These are phyloP conservation scores for Reutealis trisperma DNA, from an alignment of 345 rosid species.

Conservation along the genomic window DNA sequence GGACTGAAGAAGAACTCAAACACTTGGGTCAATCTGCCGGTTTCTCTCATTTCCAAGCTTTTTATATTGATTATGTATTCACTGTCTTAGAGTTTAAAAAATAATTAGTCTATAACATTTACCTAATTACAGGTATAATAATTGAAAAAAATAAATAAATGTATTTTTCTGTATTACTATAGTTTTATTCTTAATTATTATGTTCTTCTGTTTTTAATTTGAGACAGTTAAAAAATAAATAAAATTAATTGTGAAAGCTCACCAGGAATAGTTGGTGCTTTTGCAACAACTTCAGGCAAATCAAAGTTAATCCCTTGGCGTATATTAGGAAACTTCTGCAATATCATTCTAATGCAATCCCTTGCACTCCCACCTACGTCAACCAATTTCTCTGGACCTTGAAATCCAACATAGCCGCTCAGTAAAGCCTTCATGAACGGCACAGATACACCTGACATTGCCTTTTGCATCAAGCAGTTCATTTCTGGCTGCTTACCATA, in stretches of 20 bases:
- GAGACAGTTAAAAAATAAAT: no score
- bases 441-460: slow-evolving; percentile 88
- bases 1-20: slow-evolving; percentile 68
- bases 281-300: slow-evolving; percentile 81
- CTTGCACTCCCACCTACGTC: slow-evolving; percentile 97
- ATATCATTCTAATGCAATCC: slow-evolving; percentile 85
- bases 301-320: slow-evolving; percentile 77
- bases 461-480: slow-evolving; percentile 80
- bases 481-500: slow-evolving; percentile 79
- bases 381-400: slow-evolving; percentile 52
- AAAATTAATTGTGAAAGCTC: slow-evolving; percentile 15
- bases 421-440: slow-evolving; percentile 78
- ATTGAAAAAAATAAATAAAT: no score
- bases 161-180: no score
- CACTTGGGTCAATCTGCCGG: slow-evolving; percentile 67
- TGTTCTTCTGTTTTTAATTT: no score
- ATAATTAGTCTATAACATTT: no score
- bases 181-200: no score
- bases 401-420: slow-evolving; percentile 69
- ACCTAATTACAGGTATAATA: no score
- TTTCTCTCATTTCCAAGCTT: slow-evolving; percentile 52
- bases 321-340: slow-evolving; percentile 47
- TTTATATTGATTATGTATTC: slow-evolving; percentile 60
- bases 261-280: slow-evolving; percentile 74
- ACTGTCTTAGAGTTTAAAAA: slow-evolving; percentile 71